Conservation (phyloP, 2,329 filamentous ascomycete genomes). For the Dactylella cylindrospora region DNA sequence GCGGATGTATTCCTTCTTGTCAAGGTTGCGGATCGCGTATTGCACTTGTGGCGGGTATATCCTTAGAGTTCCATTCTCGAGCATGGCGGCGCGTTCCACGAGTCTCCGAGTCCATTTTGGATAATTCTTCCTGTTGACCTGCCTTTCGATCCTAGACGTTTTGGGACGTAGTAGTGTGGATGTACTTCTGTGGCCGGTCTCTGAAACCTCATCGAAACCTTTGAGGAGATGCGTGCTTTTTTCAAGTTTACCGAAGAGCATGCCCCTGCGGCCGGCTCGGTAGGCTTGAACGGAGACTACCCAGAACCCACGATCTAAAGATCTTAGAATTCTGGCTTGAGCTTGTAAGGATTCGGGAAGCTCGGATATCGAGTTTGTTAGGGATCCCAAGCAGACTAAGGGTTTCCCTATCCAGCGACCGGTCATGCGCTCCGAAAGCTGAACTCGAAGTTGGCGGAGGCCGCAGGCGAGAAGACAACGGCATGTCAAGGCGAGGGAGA, state of each 20-base stretch:
- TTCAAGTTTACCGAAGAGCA: slow-evolving; percentile 5
- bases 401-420: slow-evolving; percentile 24
- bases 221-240: slow-evolving; percentile 1
- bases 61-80: slow-evolving; percentile 1
- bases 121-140: not conserved
- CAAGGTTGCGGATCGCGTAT: slow-evolving; percentile 10
- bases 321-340: too few species aligned
- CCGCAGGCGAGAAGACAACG: slow-evolving; percentile 8
- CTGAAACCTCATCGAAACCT: slow-evolving; percentile 9
- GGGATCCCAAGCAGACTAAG: slow-evolving; percentile 13
- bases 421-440: slow-evolving; percentile 14
- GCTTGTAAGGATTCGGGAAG: slow-evolving; percentile 2
- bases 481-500: slow-evolving; percentile 17
- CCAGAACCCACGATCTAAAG: too few species aligned
- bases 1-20: slow-evolving; percentile 15
- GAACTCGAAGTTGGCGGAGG: slow-evolving; percentile 19
- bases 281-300: too few species aligned
- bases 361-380: not conserved
- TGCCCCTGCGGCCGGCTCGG: not conserved
- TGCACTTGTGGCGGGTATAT: slow-evolving; percentile 2
- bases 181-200: not conserved
- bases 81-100: not conserved
- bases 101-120: slow-evolving; percentile 14
- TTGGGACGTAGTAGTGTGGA: too few species aligned
- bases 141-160: not conserved